phyloP scores from a whole-genome alignment of 169 alveolate species.

The Plasmodium berghei region DNA sequence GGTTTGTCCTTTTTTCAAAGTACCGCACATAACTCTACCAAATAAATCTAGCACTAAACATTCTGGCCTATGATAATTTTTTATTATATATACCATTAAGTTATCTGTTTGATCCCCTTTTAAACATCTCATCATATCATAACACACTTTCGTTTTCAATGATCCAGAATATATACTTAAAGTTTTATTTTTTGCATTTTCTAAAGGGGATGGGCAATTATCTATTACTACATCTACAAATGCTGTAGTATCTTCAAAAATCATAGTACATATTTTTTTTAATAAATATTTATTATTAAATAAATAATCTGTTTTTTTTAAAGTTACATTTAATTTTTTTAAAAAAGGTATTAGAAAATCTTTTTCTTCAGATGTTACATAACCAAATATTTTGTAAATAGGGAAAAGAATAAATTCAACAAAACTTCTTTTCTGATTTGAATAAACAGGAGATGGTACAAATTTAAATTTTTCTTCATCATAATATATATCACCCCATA shows the following conservation, averaged over 20 bases:
- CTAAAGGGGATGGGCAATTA: conserved; percentile 80
- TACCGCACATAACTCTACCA: conserved; percentile 98
- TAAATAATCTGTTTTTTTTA: conserved; percentile 63
- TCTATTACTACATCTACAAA: conserved; percentile 92
- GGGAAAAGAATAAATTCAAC: conserved; percentile 98
- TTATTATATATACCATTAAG: conserved; percentile 90
- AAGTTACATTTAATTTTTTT: conserved; percentile 80
- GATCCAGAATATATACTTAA: conserved; percentile 89
- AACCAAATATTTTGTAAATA: conserved; percentile 96
- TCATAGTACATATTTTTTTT: conserved; percentile 76
- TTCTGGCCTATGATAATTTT: conserved; percentile 95
- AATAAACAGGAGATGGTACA: conserved; percentile 81
- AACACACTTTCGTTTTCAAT: conserved; percentile 74
- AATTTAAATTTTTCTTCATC: conserved; percentile 86
- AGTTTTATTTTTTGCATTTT: conserved; percentile 82
- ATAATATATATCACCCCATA: conserved; percentile 94
- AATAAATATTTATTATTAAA: conserved; percentile 76
- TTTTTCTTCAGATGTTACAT: conserved; percentile 96
- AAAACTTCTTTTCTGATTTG: conserved; percentile 93
- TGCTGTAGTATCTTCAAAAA: conserved; percentile 87
- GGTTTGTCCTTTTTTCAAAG: conserved; percentile 93
- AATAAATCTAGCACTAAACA: conserved; percentile 94
- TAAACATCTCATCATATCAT: conserved; percentile 75
- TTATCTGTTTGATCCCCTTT: conserved; percentile 89
- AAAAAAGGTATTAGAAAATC: conserved; percentile 93